Base-by-base conservation (phyloP, 768 basidiomycete species). In the Amanita thiersii region DNA sequence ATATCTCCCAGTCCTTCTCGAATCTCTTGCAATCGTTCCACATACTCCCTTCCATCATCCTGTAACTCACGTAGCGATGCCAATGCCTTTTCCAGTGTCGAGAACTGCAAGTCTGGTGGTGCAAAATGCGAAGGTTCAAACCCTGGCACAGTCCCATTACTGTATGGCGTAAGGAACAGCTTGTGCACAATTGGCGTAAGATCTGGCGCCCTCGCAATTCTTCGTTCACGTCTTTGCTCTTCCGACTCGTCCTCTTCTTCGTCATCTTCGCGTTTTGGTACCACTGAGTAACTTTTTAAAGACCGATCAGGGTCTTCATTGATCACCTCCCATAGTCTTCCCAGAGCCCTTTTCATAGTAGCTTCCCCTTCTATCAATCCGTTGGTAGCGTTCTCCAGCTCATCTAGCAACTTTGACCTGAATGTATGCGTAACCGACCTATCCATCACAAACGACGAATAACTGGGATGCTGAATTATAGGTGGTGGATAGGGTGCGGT, bases 21-120 rank as follows among this genome's bases (percentile, higher is more conserved):
- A 40, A 92, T 86, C 56, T 92, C 89, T 52, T 85, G 76, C 40
- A 92, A 60, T 19, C 88, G 74, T 53, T 90, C 88, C 4, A 84
- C 78, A 54, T 91, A 92, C 58, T 91, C 89, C 33, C 86, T 69
- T 4, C 83, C 84, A 51, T 92, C 89, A 52, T 91, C 89, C 50
- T 86, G 82, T 15, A 92, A 64, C 50, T 92, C 89, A 39, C 83
- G 75, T 39, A 91, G 60, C 2, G 76, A 70, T 11, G 81, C 75
- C 26, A 90, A 50, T 10, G 81, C 78, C 55, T 86, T 88, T 54
- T 89, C 86, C 42, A 91, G 56, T 10, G 65, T 79, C 35, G 79
- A 81, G 44, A 76, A 59, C 49, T 86, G 84, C 62, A 75, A 70
- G 43, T 82, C 77, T 15, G 77, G 75, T 3, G 73, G 72, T 4